Evolutionary conservation across 495 filamentous ascomycete genomes (phyloP), one percentile per base, ranked within the genome.

Genomic region (Penicillium nucicola): DNA sequence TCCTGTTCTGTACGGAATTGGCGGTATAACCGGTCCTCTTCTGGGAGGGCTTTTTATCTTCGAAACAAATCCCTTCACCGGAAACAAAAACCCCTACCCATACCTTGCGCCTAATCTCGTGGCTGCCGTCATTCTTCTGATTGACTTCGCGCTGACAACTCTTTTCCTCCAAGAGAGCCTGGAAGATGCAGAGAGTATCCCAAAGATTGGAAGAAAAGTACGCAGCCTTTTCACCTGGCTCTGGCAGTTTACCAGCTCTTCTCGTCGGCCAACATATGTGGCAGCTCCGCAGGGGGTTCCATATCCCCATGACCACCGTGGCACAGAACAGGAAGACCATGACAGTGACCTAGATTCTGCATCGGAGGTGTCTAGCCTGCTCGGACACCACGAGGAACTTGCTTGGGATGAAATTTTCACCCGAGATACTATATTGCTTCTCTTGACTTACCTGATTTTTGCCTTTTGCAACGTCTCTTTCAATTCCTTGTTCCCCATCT

Each of bases 401-500:
- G 68, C 72, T 0, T 60, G 68, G 41, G 70, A 68, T 33, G 74
- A 79, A 20, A 71, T 92, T 3, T 78, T 89, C 32, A 93, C 85
- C 52, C 82, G 87, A 7, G 87, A 92, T 42, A 96, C 91, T 0
- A 60, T 95, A 23, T 71, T 93, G 10, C 77, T 98, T 0, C 79
- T 97, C 9, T 60, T 80, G 23, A 92, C 90, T 2, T 95, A 92
- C 58, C 73, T 92, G 23, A 84, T 96, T 31, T 96, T 97, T 62
- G 89, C 95, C 45, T 77, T 97, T 20, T 82, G 84, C 44, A 96
- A 96, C 64, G 85, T 95, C 51, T 84, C 89, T 10, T 96, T 90
- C 77, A 93, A 90, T 61, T 88, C 88, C 17, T 75, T 97, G 1
- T 97, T 95, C 57, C 90, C 93, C 1, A 92, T 97, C 39, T 98